Evolutionary conservation across 164 flowering plant species (phyloP).

Genomic region (Umbellularia californica): DNA sequence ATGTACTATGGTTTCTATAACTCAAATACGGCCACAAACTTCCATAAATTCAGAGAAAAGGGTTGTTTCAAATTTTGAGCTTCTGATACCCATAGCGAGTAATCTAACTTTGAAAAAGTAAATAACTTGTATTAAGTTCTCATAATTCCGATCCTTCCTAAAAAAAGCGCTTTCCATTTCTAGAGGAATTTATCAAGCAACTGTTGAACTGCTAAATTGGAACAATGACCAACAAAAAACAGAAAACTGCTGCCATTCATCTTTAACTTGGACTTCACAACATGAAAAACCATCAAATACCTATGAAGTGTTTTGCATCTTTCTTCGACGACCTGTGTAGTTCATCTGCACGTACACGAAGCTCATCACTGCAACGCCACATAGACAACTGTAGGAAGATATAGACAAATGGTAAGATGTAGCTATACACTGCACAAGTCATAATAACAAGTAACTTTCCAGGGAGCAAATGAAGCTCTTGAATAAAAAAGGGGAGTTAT

Average conservation of each 20-base stretch:
- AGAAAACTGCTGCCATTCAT: not conserved
- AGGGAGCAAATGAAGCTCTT: not conserved
- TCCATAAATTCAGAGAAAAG: not conserved
- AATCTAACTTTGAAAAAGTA: not conserved
- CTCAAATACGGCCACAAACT: not conserved
- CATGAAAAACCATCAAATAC: constrained; percentile 24
- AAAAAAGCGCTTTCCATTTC: too few species aligned
- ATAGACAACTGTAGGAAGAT: constrained; percentile 66
- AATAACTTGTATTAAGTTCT: too few species aligned
- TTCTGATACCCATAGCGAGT: not conserved
- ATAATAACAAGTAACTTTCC: not conserved
- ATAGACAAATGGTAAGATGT: not conserved
- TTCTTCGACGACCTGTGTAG: constrained; percentile 65
- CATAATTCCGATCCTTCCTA: not conserved
- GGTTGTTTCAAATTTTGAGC: not conserved
- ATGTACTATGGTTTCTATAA: not conserved
- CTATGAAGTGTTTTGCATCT: constrained; percentile 89
- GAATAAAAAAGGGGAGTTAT: not conserved
- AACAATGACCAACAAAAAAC: too few species aligned
- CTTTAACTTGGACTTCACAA: not conserved
- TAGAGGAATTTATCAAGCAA: not conserved
- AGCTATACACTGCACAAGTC: not conserved
- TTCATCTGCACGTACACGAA: constrained; percentile 74
- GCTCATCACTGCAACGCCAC: constrained; percentile 99
- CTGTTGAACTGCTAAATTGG: not conserved